Evolutionary conservation across 768 basidiomycete genomes (phyloP).

Genomic region (Tricholoma saponaceum): DNA sequence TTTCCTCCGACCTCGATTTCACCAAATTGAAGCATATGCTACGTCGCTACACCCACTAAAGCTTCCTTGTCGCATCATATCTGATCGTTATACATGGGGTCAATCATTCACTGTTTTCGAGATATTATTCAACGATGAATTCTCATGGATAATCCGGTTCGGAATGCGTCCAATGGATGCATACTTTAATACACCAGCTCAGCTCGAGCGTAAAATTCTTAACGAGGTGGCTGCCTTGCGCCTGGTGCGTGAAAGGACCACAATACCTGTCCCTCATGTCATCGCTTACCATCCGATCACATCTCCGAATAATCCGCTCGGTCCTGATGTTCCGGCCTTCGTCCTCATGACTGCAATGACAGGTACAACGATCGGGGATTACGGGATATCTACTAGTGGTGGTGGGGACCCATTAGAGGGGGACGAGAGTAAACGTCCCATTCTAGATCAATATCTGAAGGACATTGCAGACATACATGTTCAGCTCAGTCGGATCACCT

Average conservation of each 20-base stretch:
- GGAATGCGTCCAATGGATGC: constrained; percentile 37
- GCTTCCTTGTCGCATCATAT: constrained; percentile 25
- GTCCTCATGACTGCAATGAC: constrained; percentile 38
- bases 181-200: constrained; percentile 38
- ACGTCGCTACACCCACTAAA: constrained; percentile 29
- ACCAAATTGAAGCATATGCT: constrained; percentile 28
- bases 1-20: constrained; percentile 27
- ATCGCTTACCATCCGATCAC: constrained; percentile 32
- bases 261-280: constrained; percentile 36
- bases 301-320: constrained; percentile 32
- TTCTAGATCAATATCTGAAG: constrained; percentile 33
- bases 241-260: constrained; percentile 35
- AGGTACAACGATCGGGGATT: constrained; percentile 38
- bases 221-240: constrained; percentile 41
- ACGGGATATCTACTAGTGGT: constrained; percentile 30
- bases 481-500: constrained; percentile 35
- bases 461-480: constrained; percentile 40
- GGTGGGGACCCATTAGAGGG: constrained; percentile 27
- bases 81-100: constrained; percentile 36
- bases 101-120: constrained; percentile 38
- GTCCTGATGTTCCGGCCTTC: constrained; percentile 34
- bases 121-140: constrained; percentile 23
- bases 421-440: constrained; percentile 30
- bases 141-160: constrained; percentile 39
- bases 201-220: constrained; percentile 39